Percentiles rank a stretch among this genome's conserved stretches.
These are phyloP conservation scores for Penicillium longicatenatum DNA, from an alignment of 495 filamentous ascomycete species.

Conservation along the genomic window DNA sequence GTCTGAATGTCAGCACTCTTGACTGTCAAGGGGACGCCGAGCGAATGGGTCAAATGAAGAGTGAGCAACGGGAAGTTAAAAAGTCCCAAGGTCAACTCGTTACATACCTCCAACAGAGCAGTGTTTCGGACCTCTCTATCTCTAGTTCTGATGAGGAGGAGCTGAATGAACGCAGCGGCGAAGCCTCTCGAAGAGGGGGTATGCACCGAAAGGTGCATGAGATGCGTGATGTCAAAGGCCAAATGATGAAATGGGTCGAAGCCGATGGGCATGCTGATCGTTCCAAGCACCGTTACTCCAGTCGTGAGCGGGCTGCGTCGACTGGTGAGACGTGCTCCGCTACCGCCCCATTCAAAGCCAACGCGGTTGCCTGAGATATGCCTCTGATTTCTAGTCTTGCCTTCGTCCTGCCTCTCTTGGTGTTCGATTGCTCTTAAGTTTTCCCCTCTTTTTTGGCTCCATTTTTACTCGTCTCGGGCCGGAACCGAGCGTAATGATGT, in stretches of 20 bases:
- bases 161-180: slow-evolving; percentile 57
- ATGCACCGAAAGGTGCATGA: slow-evolving; percentile 37
- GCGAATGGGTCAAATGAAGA: slow-evolving; percentile 60
- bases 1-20: slow-evolving; percentile 67
- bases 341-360: background rate
- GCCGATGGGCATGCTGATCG: slow-evolving; percentile 28
- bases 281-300: slow-evolving; percentile 19
- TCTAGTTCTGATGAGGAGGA: slow-evolving; percentile 78
- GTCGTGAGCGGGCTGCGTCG: slow-evolving; percentile 26
- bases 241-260: slow-evolving; percentile 45
- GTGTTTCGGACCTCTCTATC: slow-evolving; percentile 55
- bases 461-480: slow-evolving; percentile 18
- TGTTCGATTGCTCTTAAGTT: background rate
- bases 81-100: slow-evolving; percentile 64
- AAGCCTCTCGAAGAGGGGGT: slow-evolving; percentile 29
- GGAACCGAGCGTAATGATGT: slow-evolving; percentile 27
- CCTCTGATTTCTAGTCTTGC: background rate
- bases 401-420: background rate
- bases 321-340: slow-evolving; percentile 8
- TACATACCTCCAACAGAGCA: slow-evolving; percentile 64
- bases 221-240: slow-evolving; percentile 46
- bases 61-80: slow-evolving; percentile 61
- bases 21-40: slow-evolving; percentile 68
- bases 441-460: background rate
- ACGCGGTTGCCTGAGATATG: slow-evolving; percentile 8